A percentile compares a stretch with the other conserved stretches of the same genome.
Conservation (phyloP, 148 eudicot genomes). For the Heliamphora exappendiculata region DNA sequence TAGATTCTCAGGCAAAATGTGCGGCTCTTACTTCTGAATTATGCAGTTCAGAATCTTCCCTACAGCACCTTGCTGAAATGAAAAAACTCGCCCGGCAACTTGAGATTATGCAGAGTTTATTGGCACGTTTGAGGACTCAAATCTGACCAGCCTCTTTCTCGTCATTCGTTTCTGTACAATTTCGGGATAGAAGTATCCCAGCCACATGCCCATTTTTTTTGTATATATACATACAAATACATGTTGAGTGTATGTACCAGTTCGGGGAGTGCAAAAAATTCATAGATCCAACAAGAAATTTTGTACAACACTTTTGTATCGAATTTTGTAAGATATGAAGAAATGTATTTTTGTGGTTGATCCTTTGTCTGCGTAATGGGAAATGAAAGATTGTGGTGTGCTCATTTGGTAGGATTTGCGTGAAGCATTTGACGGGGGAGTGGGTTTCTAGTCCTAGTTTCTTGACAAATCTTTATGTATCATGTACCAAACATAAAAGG, state of each 20-base stretch:
- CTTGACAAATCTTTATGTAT: too few relatives aligned
- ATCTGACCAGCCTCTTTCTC: conserved; percentile 16
- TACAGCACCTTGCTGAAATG: conserved; percentile 38
- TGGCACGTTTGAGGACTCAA: conserved; percentile 43
- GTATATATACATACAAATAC: conserved; percentile 10
- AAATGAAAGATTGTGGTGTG: too few relatives aligned
- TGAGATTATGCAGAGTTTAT: conserved; percentile 55
- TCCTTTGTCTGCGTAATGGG: too few relatives aligned
- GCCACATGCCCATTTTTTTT: conserved; percentile 15
- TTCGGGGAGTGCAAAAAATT: not conserved
- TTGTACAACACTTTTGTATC: conserved; percentile 1
- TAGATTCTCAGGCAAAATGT: conserved; percentile 58
- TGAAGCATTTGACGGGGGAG: too few relatives aligned
- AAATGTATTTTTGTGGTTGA: not conserved
- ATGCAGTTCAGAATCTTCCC: conserved; percentile 33
- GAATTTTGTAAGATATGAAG: not conserved
- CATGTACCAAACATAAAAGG: too few relatives aligned
- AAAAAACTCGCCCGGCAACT: conserved; percentile 62
- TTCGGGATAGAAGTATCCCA: conserved; percentile 18
- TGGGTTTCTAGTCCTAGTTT: too few relatives aligned
- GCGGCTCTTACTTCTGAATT: conserved; percentile 41
- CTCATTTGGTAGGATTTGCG: too few relatives aligned
- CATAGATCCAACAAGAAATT: conserved; percentile 4
- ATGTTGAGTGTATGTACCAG: not conserved
- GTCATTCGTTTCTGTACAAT: conserved; percentile 3